phyloP scores from a whole-genome alignment of 176 grass and related monocot genomes.

The Olyra latifolia region DNA sequence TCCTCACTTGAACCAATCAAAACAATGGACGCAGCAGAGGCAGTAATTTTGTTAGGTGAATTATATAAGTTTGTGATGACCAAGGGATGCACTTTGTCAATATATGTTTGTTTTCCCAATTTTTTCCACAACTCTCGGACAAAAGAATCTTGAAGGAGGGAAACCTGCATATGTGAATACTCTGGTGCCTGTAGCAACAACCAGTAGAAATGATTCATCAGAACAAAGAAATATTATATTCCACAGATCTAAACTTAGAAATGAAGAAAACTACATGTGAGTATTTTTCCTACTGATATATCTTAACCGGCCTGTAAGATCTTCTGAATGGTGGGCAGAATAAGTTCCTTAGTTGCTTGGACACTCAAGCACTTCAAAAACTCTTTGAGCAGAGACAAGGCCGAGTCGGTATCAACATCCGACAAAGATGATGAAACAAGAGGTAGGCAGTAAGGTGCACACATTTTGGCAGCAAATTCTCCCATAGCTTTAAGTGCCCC shows the following conservation, averaged over 20 bases:
- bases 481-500: slow-evolving; percentile 88
- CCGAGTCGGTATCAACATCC: slow-evolving; percentile 65
- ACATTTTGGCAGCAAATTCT: slow-evolving; percentile 77
- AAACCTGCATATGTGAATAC: slow-evolving; percentile 92
- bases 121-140: slow-evolving; percentile 85
- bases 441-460: slow-evolving; percentile 71
- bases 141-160: slow-evolving; percentile 91
- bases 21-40: slow-evolving; percentile 74
- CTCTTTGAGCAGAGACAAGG: slow-evolving; percentile 71
- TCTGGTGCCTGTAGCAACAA: slow-evolving; percentile 59
- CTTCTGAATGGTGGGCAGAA: slow-evolving; percentile 88
- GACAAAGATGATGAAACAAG: slow-evolving; percentile 63
- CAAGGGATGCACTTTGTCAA: slow-evolving; percentile 81
- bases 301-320: slow-evolving; percentile 97
- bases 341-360: slow-evolving; percentile 57
- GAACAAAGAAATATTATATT: slow-evolving; percentile 25
- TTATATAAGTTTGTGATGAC: slow-evolving; percentile 75
- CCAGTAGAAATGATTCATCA: slow-evolving; percentile 36
- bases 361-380: slow-evolving; percentile 76
- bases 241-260: slow-evolving; percentile 29
- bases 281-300: slow-evolving; percentile 34
- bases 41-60: slow-evolving; percentile 76
- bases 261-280: slow-evolving; percentile 27
- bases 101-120: slow-evolving; percentile 79
- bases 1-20: slow-evolving; percentile 94